phyloP scores from a whole-genome alignment of 371 early-diverging fungal genomes.

The Catenaria anguillulae region DNA sequence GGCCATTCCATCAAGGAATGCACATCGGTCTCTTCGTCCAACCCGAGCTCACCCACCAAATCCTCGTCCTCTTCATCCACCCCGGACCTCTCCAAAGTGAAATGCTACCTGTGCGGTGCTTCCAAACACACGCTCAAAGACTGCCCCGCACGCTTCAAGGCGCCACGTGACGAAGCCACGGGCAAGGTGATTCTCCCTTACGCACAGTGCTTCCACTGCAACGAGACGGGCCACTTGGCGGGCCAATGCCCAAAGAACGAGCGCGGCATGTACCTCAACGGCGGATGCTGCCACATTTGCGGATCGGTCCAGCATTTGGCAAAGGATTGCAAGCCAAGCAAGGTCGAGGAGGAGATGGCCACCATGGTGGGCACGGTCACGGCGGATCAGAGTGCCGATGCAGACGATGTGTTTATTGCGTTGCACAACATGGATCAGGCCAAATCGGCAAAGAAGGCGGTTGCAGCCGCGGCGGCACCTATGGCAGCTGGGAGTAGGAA shows the following conservation, averaged over 20 bases:
- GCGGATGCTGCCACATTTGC: conserved; percentile 78
- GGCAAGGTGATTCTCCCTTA: conserved; percentile 25
- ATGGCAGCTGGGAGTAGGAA: too few species aligned
- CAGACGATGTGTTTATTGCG: conserved; percentile 46
- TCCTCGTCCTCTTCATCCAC: background rate
- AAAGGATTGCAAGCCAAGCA: conserved; percentile 50
- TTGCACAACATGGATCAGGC: conserved; percentile 20
- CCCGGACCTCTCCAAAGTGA: background rate
- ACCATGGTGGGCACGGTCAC: conserved; percentile 50
- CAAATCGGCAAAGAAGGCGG: background rate
- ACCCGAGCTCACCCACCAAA: background rate
- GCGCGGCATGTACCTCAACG: conserved; percentile 77
- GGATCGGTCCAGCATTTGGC: conserved; percentile 69
- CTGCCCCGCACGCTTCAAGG: conserved; percentile 14
- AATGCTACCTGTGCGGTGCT: conserved; percentile 4
- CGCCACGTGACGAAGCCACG: conserved; percentile 34
- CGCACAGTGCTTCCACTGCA: conserved; percentile 75
- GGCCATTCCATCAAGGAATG: conserved; percentile 74
- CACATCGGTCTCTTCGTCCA: conserved; percentile 22
- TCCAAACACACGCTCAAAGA: conserved; percentile 9
- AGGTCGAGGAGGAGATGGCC: conserved; percentile 31
- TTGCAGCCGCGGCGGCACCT: too few species aligned
- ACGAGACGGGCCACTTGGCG: conserved; percentile 65
- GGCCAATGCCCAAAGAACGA: conserved; percentile 69
- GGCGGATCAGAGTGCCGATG: conserved; percentile 59